Evolutionary conservation across 2,329 filamentous ascomycete genomes (phyloP).

Genomic region (Zymoseptoria crescenta): DNA sequence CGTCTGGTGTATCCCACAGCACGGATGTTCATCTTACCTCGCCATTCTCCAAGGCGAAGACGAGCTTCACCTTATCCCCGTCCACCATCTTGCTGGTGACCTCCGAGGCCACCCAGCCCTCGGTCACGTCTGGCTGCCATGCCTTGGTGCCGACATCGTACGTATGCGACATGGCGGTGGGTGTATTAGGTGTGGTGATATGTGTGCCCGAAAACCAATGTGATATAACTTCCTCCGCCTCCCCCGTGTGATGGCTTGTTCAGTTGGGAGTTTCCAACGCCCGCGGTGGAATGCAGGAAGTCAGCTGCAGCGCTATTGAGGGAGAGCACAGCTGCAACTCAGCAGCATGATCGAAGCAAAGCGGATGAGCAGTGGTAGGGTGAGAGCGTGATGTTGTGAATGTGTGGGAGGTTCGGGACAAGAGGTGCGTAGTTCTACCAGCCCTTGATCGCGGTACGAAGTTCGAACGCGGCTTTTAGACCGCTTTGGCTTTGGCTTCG

Average conservation of each 20-base stretch:
- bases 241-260: neutral
- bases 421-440: neutral
- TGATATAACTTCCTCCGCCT: neutral
- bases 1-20: neutral
- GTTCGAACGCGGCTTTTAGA: neutral
- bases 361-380: neutral
- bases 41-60: constrained; percentile 86
- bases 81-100: constrained; percentile 76
- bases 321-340: neutral
- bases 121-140: constrained; percentile 93
- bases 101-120: constrained; percentile 97
- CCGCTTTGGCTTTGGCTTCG: neutral
- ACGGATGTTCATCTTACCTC: constrained; percentile 55
- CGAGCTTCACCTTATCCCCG: constrained; percentile 77
- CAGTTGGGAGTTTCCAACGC: neutral
- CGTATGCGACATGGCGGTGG: constrained; percentile 67
- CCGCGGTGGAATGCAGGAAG: neutral
- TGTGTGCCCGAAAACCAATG: neutral
- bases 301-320: neutral
- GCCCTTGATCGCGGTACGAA: neutral
- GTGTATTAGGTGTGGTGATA: neutral
- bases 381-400: neutral
- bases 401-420: neutral
- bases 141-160: constrained; percentile 96
- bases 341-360: neutral